Evolutionary conservation across 192 early-diverging fungal species (phyloP), one percentile per base, ranked within the genome.

Genomic region (Nowakowskiella sp.): DNA sequence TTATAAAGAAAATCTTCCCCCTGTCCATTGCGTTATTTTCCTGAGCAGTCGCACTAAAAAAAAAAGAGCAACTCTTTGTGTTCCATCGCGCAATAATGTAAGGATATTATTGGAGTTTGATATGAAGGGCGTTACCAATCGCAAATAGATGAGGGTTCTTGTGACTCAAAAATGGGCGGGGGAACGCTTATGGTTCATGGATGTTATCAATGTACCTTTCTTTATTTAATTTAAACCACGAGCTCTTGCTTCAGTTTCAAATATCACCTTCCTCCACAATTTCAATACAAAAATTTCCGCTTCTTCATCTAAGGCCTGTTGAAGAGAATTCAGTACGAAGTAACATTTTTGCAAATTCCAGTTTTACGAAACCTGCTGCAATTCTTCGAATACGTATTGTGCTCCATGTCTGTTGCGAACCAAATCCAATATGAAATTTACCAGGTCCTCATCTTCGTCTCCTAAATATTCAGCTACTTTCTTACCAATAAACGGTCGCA

Each of bases 191-290:
- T n/a, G n/a, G n/a, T n/a, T n/a, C n/a, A n/a, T n/a, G n/a, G n/a
- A n/a, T n/a, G n/a, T n/a, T n/a, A n/a, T n/a, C n/a, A n/a, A n/a
- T n/a, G n/a, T n/a, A n/a, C 6, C 22, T 8, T 57, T 56, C 24
- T 25, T 3, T 29, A 49, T 44, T 67, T 55, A 83, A 42, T 47
- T 60, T 30, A 84, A 60, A 6, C 81, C 77, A 22, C 58, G 55
- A 10, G 75, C 65, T 51, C 77, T 65, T 26, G 77, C 67, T 61
- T 92, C 90, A 2, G 85, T 88, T 55, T 92, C 90, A 62, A 77
- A 89, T 32, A 92, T 88, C 7, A 92, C 57, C 73, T 82, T 85
- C 33, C 90, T 74, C 92, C 92, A 98, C 7, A 96, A 64, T 49
- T 83, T 84, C 58, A 82, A 81, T 6, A 94, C 91, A 78, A 98